These are phyloP conservation scores for Carnegiea gigantea DNA, from an alignment of 179 eudicot genomes.

Conservation along the genomic window DNA sequence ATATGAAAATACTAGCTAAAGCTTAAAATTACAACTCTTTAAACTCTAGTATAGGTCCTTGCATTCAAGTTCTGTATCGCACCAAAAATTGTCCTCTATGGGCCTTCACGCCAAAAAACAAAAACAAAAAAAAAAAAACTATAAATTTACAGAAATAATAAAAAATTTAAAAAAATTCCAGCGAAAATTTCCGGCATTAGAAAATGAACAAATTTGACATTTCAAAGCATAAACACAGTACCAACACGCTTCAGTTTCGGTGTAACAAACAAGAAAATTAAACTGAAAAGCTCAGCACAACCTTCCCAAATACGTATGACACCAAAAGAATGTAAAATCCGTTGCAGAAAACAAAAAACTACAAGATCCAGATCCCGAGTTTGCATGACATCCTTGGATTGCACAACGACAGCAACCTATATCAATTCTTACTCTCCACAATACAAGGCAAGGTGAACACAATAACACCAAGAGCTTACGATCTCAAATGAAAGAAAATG, in stretches of 20 bases:
- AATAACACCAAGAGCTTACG: conserved; percentile 25
- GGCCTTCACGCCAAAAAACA: no score
- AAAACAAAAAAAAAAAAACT: no score
- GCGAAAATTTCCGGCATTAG: no score
- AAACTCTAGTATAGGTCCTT: no score
- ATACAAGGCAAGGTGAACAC: conserved; percentile 13
- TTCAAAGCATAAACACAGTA: conserved; percentile 14
- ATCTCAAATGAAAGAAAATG: neutral
- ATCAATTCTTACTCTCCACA: no score
- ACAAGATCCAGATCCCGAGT: conserved; percentile 17
- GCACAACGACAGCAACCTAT: neutral
- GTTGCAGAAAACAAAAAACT: neutral
- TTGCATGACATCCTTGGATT: neutral
- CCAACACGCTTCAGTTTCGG: conserved; percentile 20
- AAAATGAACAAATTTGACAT: conserved; percentile 12
- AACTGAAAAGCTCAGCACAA: conserved; percentile 8
- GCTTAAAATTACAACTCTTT: no score
- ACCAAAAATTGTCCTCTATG: no score
- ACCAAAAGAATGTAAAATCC: conserved; percentile 23
- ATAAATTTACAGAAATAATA: no score
- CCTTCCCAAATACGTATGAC: conserved; percentile 1
- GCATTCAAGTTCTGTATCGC: no score
- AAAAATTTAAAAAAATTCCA: no score
- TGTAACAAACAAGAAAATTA: conserved; percentile 11
- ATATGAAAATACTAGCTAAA: no score